Base-by-base conservation (phyloP, 129 eudicot species). In the Flaveria robusta region DNA sequence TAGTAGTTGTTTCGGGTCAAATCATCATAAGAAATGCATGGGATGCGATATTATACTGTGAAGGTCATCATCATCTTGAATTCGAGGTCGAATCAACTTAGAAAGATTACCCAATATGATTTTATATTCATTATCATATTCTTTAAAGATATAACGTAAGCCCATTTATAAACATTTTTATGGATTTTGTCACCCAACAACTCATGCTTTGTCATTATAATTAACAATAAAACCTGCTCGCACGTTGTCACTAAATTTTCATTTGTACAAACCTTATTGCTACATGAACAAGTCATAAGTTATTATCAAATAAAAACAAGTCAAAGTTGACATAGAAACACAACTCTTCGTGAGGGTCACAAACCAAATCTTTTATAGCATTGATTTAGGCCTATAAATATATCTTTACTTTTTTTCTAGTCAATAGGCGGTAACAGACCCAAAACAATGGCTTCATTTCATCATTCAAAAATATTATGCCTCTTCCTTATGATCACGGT, bases 341-440 rank as follows among this genome's bases (percentile, higher is more conserved):
- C 55, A 78, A 24, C 51, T 71, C 71, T 89, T 89, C 87, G 89
- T 86, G 95, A 84, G 41, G 83, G 81, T 80, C 95, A 89, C 91
- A 79, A 83, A 76, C 85, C 29, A 83, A 76, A 75, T 67, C 72
- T 67, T 59, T 47, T 50, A 7, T 23, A 27, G 62, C 77, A 31
- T 50, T 54, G 9, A 72, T 70, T 13, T 69, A 68, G 24, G 43
- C 50, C 81, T 85, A 90, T 85, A 90, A 83, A 81, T 85, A 81
- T 85, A 52, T 23, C 46, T 65, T 68, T 66, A 34, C 39, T 7
- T 6, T 34, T 34, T 34, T 7, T 34, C 7, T n/a, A 34, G 39
- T 34, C 39, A 34, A 34, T 34, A 34, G 39, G 39, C 1, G n/a
- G n/a, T n/a, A n/a, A n/a, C n/a, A n/a, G n/a, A n/a, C 39, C 4